Conservation (phyloP, 1,284 basidiomycete genomes). For the Sphagnurus paluster region DNA sequence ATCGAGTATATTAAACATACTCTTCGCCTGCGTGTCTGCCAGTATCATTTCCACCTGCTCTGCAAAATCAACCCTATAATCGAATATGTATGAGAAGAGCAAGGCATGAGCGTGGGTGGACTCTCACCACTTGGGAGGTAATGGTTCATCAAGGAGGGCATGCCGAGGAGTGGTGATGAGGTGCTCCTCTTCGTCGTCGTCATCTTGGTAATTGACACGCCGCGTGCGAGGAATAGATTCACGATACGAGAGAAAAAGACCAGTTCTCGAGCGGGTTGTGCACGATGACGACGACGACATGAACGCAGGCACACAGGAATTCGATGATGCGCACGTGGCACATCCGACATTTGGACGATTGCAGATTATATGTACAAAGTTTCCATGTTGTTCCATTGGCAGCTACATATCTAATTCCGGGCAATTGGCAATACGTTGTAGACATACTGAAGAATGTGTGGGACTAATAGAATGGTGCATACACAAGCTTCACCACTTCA, state of each 20-base stretch:
- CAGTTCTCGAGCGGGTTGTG: constrained; percentile 85
- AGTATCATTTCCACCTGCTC: constrained; percentile 87
- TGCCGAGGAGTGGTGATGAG: constrained; percentile 61
- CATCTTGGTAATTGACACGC: constrained; percentile 39
- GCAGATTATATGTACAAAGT: too few relatives aligned
- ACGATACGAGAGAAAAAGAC: constrained; percentile 93
- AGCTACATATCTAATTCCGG: too few relatives aligned
- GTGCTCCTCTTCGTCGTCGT: constrained; percentile 69
- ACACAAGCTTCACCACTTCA: too few relatives aligned
- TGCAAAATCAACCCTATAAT: constrained; percentile 82
- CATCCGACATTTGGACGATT: too few relatives aligned
- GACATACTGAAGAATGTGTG: too few relatives aligned
- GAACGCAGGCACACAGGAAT: constrained; percentile 12
- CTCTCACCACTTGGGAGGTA: constrained; percentile 71
- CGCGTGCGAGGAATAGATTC: constrained; percentile 68
- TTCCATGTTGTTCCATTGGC: too few relatives aligned
- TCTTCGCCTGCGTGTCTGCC: constrained; percentile 69
- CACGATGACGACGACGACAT: constrained; percentile 19
- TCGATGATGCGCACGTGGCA: constrained; percentile 18
- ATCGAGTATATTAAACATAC: constrained; percentile 54
- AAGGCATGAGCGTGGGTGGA: constrained; percentile 14
- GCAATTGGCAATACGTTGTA: too few relatives aligned
- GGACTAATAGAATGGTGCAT: too few relatives aligned
- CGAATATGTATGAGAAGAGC: constrained; percentile 16
- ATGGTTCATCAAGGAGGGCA: constrained; percentile 56